Base-by-base conservation (phyloP, 208 protist species). In the Leishmania guyanensis region DNA sequence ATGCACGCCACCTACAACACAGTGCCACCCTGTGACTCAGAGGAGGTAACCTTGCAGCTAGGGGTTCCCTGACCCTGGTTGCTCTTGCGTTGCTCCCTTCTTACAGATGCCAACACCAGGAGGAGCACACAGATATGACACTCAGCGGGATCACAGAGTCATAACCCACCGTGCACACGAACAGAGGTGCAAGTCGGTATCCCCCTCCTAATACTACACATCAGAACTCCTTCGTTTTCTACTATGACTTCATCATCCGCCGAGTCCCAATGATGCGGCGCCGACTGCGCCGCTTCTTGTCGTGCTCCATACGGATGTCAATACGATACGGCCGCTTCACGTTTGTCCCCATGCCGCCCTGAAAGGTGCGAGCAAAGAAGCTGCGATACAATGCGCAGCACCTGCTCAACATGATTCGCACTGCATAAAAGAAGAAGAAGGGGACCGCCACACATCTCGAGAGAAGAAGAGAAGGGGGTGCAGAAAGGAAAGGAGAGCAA, bases 171-270 rank as follows among this genome's bases (percentile, higher is more conserved):
- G 14, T 43, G 14, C 26, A 20, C 14, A 20, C 62, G 12, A 64
- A 64, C 58, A 64, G 9, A 64, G 9, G 58, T 39, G 12, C 29
- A 68, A 68, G 62, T 16, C 14, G 62, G 43, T 46, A 3, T 46
- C 9, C 29, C 0, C 62, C 62, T 10, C 29, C 33, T 3, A 33
- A 70, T 29, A 22, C 43, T 22, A 1, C n/a, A 71, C 43, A 16
- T 58, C 5, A 70, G 14, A 5, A 53, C 26, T 76, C n/a, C 20
- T 22, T 54, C 14, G 3, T 77, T 81, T 81, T 46, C 50, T 20
- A 16, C n/a, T 76, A 97, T 36, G 94, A 97, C 82, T 97, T 97
- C 90, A 97, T 94, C 92, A 97, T 95, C 39, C 94, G 92, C 29
- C 92, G 87, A 43, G 80, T 83, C 16, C 89, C 90, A 60, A 96